Percentiles rank a stretch among this genome's conserved stretches.
Conservation (phyloP, 371 early-diverging fungal genomes). For the Coemansia sp. region DNA sequence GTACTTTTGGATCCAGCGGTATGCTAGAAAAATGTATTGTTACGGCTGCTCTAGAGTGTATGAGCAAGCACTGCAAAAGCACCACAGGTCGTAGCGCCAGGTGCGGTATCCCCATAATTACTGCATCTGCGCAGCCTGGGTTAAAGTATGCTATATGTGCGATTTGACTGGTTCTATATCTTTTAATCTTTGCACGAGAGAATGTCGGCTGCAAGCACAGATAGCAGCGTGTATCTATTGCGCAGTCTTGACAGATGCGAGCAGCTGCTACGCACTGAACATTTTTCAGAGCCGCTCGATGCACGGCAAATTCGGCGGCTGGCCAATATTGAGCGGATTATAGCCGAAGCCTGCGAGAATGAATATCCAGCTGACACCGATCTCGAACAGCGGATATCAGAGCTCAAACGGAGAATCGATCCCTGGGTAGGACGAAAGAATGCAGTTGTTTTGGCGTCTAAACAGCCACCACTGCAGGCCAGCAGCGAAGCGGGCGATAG, state of each 20-base stretch:
- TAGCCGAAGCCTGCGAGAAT: background rate
- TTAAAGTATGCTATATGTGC: too few species aligned
- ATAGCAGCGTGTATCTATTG: conserved; percentile 7
- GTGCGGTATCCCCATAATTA: too few species aligned
- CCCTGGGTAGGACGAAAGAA: conserved; percentile 25
- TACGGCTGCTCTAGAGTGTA: too few species aligned
- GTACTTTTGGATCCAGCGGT: too few species aligned
- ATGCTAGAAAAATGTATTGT: too few species aligned
- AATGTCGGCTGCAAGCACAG: too few species aligned
- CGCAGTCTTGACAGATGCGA: conserved; percentile 25
- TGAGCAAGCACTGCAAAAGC: too few species aligned
- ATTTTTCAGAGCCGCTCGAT: conserved; percentile 32
- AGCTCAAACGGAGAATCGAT: conserved; percentile 5
- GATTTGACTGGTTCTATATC: too few species aligned
- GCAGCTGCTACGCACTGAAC: conserved; percentile 4
- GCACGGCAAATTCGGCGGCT: conserved; percentile 22
- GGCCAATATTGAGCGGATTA: conserved; percentile 23
- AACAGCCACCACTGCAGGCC: background rate
- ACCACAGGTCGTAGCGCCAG: too few species aligned
- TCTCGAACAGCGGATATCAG: background rate
- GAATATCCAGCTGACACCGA: background rate
- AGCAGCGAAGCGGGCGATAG: background rate
- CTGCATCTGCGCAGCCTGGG: too few species aligned
- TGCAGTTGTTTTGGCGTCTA: conserved; percentile 6
- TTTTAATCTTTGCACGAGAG: too few species aligned